phyloP scores from a whole-genome alignment of 345 rosid genomes.

The Draba incana region DNA sequence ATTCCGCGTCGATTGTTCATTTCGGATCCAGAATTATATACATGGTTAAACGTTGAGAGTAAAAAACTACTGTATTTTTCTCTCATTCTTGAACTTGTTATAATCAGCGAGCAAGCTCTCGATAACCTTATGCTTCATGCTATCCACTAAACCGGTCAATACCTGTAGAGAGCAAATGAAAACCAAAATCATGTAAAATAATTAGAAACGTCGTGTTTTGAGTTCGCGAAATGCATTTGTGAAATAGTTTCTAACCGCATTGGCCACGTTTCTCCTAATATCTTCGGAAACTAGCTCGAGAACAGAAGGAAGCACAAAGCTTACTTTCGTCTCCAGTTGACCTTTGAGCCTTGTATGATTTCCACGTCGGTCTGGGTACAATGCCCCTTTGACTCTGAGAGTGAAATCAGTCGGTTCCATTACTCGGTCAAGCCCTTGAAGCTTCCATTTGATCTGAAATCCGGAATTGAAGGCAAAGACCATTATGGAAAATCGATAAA shows the following conservation, averaged over 20 bases:
- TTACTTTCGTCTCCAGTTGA: constrained; percentile 66
- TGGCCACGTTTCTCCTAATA: constrained; percentile 61
- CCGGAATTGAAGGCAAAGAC: too few species aligned
- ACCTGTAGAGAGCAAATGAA: constrained; percentile 44
- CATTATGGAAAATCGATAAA: too few species aligned
- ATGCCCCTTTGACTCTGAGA: constrained; percentile 64
- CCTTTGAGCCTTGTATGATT: constrained; percentile 69
- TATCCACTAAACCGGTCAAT: constrained; percentile 59
- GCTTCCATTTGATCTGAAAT: constrained; percentile 83
- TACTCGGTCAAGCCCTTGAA: constrained; percentile 66
- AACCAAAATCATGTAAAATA: not conserved
- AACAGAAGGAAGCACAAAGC: constrained; percentile 75
- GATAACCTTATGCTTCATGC: constrained; percentile 74
- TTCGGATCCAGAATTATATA: not conserved
- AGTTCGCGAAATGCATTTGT: not conserved
- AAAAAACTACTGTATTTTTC: constrained; percentile 22
- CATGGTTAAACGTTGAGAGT: constrained; percentile 9
- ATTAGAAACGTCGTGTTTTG: not conserved
- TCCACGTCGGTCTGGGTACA: constrained; percentile 65
- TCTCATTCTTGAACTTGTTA: constrained; percentile 62
- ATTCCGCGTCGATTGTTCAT: not conserved
- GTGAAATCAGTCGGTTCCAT: constrained; percentile 66
- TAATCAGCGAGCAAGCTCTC: constrained; percentile 78
- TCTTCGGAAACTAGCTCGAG: constrained; percentile 70
- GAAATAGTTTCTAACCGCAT: constrained; percentile 52